A percentile compares a stretch with the other conserved stretches of the same genome.
phyloP scores from a whole-genome alignment of 495 filamentous ascomycete species.

The Aspergillus sparsus region DNA sequence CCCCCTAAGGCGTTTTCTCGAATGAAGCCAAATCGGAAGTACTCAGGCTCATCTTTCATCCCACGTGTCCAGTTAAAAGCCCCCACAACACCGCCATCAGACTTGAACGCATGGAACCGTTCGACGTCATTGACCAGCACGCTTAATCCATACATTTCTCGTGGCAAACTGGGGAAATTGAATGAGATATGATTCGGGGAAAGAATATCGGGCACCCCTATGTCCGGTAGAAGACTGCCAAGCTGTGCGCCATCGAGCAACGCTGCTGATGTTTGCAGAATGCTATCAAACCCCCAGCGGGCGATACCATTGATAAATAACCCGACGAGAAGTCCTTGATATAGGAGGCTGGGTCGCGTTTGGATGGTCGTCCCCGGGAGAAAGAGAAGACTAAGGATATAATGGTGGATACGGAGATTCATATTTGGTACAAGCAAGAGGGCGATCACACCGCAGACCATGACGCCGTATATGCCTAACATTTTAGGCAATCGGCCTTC shows the following conservation, averaged over 20 bases:
- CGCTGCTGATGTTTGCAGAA: slow-evolving; percentile 57
- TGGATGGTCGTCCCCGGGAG: slow-evolving; percentile 59
- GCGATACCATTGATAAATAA: slow-evolving; percentile 67
- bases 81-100: slow-evolving; percentile 39
- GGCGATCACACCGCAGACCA: slow-evolving; percentile 43
- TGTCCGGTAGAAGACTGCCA: slow-evolving; percentile 47
- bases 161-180: slow-evolving; percentile 39
- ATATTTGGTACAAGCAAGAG: slow-evolving; percentile 57
- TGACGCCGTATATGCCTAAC: slow-evolving; percentile 64
- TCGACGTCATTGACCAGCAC: slow-evolving; percentile 63
- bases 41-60: slow-evolving; percentile 57
- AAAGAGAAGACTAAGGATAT: slow-evolving; percentile 61
- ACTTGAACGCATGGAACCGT: slow-evolving; percentile 47
- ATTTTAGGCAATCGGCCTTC: slow-evolving; percentile 64
- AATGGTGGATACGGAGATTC: slow-evolving; percentile 66
- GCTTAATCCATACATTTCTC: slow-evolving; percentile 55
- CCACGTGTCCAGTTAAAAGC: slow-evolving; percentile 49
- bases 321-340: slow-evolving; percentile 63
- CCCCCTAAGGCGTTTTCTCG: slow-evolving; percentile 51
- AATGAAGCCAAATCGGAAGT: slow-evolving; percentile 81
- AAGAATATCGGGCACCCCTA: slow-evolving; percentile 36
- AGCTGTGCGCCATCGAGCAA: slow-evolving; percentile 53
- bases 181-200: slow-evolving; percentile 49
- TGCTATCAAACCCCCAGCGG: slow-evolving; percentile 64
- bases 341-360: slow-evolving; percentile 57